Evolutionary conservation across 495 filamentous ascomycete species (phyloP).

Genomic region (Hypoxylon perforatum): DNA sequence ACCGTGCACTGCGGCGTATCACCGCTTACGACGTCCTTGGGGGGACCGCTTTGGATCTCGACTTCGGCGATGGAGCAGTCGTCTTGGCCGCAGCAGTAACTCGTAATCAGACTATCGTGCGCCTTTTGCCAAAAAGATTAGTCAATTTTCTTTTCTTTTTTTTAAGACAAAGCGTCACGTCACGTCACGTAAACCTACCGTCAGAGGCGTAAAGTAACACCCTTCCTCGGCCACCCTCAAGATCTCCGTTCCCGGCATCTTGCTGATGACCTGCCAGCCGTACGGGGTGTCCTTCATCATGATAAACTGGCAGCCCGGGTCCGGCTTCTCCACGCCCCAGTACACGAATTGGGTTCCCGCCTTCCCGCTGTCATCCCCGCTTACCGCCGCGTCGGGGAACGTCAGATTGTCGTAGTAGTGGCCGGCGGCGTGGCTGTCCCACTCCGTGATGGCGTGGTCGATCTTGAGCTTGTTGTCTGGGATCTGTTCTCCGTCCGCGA

Average conservation of each 20-base stretch:
- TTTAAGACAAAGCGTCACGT: too few species aligned
- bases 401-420: conserved; percentile 34
- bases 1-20: conserved; percentile 17
- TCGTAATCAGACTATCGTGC: conserved; percentile 31
- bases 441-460: conserved; percentile 21
- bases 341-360: conserved; percentile 26
- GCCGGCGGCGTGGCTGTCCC: conserved; percentile 17
- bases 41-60: neutral
- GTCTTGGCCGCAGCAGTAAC: conserved; percentile 33
- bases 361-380: conserved; percentile 14
- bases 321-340: conserved; percentile 28
- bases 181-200: conserved; percentile 20
- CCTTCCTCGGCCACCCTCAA: conserved; percentile 14
- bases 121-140: conserved; percentile 26
- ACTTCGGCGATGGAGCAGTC: conserved; percentile 32
- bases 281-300: conserved; percentile 24
- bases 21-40: neutral
- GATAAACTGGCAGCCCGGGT: conserved; percentile 30
- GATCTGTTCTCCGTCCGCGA: conserved; percentile 17
- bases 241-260: conserved; percentile 27
- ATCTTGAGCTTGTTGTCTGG: conserved; percentile 14
- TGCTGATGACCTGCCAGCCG: conserved; percentile 28
- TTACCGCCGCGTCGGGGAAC: conserved; percentile 14
- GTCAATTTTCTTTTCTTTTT: neutral
- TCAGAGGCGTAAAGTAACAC: conserved; percentile 29